phyloP scores from a whole-genome alignment of 2,329 filamentous ascomycete genomes.

The Chaetomiaceae sp. region DNA sequence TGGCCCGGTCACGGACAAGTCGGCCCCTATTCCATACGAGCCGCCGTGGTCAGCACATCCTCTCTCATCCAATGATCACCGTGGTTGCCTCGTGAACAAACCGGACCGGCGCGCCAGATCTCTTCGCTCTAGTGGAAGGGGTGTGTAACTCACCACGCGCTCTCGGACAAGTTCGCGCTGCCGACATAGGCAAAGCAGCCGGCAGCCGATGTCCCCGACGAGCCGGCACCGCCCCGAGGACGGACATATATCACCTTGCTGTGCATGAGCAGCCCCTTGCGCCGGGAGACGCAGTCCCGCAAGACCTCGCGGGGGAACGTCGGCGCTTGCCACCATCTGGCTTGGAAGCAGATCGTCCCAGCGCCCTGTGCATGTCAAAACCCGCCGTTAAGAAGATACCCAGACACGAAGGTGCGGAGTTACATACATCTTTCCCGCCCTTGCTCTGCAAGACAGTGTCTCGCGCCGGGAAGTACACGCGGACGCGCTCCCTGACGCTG shows the following conservation, averaged over 20 bases:
- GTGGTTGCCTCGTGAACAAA: too few species aligned
- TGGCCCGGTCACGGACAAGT: slow-evolving; percentile 61
- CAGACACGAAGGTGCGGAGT: too few species aligned
- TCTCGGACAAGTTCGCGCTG: slow-evolving; percentile 87
- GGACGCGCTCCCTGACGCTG: slow-evolving; percentile 45
- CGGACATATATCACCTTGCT: slow-evolving; percentile 66
- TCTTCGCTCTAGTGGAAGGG: too few species aligned
- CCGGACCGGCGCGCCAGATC: too few species aligned
- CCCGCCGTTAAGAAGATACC: slow-evolving; percentile 3
- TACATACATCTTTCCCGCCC: slow-evolving; percentile 53
- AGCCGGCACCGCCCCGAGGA: slow-evolving; percentile 15
- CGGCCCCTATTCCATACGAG: slow-evolving; percentile 57
- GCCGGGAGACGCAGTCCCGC: slow-evolving; percentile 66
- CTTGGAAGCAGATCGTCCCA: slow-evolving; percentile 76
- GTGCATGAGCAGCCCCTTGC: slow-evolving; percentile 74
- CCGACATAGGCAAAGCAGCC: slow-evolving; percentile 75
- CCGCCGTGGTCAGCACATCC: too few species aligned
- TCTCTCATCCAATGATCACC: too few species aligned
- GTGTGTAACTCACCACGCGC: slow-evolving; percentile 79
- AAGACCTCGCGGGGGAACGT: slow-evolving; percentile 68
- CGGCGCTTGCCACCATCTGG: slow-evolving; percentile 62
- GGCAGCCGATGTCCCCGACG: slow-evolving; percentile 22
- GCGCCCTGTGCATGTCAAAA: slow-evolving; percentile 45
- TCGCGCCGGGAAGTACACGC: slow-evolving; percentile 74
- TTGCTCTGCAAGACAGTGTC: slow-evolving; percentile 61